phyloP scores from a whole-genome alignment of 345 rosid genomes.

The Ceriops decandra region DNA sequence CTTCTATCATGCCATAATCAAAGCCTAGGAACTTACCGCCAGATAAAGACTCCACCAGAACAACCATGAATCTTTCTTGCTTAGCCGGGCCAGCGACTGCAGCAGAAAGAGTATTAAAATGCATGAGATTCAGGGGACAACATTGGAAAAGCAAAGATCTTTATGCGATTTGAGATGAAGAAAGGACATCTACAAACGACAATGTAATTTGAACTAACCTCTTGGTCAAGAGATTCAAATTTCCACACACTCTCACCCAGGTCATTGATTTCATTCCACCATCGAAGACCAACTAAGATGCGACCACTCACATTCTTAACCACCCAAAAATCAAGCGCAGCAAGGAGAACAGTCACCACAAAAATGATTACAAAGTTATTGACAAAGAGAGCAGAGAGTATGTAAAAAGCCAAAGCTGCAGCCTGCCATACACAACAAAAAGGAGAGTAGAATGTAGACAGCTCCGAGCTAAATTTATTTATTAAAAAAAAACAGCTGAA shows the following conservation, averaged over 20 bases:
- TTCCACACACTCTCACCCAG: constrained; percentile 98
- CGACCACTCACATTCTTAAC: constrained; percentile 99
- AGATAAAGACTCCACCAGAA: constrained; percentile 87
- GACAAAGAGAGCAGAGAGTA: constrained; percentile 80
- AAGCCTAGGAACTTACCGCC: constrained; percentile 38
- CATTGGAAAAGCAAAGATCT: not conserved
- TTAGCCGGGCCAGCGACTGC: constrained; percentile 69
- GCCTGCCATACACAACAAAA: constrained; percentile 52
- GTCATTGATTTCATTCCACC: constrained; percentile 99
- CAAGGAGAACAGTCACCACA: constrained; percentile 93
- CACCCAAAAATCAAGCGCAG: constrained; percentile 98
- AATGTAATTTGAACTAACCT: constrained; percentile 45
- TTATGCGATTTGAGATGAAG: constrained; percentile 1
- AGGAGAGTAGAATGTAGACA: not conserved
- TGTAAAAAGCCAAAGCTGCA: constrained; percentile 88
- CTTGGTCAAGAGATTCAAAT: constrained; percentile 97
- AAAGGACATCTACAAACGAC: not conserved
- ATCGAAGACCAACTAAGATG: constrained; percentile 93
- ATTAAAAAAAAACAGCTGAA: not conserved
- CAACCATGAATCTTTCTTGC: constrained; percentile 79
- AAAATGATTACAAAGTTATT: constrained; percentile 90
- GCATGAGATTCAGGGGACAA: constrained; percentile 7
- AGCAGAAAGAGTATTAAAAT: constrained; percentile 17
- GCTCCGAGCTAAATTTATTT: constrained; percentile 5
- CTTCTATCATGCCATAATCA: not conserved